Conservation (phyloP, 371 early-diverging fungal genomes). For the Quaeritorhiza haematococci region DNA sequence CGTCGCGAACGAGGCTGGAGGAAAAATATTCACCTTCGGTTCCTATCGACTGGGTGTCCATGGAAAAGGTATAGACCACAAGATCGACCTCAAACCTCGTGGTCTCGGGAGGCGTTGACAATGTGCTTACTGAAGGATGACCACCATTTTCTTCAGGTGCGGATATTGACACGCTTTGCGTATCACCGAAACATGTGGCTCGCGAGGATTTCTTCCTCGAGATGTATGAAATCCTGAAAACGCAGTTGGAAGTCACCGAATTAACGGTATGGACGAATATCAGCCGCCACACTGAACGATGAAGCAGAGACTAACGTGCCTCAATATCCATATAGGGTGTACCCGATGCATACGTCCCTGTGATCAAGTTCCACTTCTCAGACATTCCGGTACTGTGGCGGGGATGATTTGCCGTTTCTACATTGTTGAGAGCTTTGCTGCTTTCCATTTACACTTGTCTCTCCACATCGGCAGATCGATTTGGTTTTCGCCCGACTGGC, state of each 20-base stretch:
- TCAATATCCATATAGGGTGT: constrained; percentile 47
- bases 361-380: constrained; percentile 92
- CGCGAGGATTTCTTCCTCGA: constrained; percentile 93
- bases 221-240: constrained; percentile 85
- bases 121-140: too few relatives aligned
- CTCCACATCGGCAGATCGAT: constrained; percentile 73
- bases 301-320: not conserved
- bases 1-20: constrained; percentile 83
- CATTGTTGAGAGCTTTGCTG: not conserved
- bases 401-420: not conserved
- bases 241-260: constrained; percentile 81
- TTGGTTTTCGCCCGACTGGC: constrained; percentile 89
- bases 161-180: constrained; percentile 99
- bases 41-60: constrained; percentile 99
- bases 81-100: not conserved
- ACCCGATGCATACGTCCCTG: constrained; percentile 95
- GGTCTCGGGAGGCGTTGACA: not conserved
- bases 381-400: constrained; percentile 67
- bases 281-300: not conserved
- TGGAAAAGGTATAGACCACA: constrained; percentile 61
- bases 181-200: constrained; percentile 90
- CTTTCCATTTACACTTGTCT: constrained; percentile 2
- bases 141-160: constrained; percentile 59
- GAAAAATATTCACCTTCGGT: constrained; percentile 99
- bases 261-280: constrained; percentile 72